Conservation (phyloP, 805 yeast genomes). For the Groenewaldozyma tartarivorans region DNA sequence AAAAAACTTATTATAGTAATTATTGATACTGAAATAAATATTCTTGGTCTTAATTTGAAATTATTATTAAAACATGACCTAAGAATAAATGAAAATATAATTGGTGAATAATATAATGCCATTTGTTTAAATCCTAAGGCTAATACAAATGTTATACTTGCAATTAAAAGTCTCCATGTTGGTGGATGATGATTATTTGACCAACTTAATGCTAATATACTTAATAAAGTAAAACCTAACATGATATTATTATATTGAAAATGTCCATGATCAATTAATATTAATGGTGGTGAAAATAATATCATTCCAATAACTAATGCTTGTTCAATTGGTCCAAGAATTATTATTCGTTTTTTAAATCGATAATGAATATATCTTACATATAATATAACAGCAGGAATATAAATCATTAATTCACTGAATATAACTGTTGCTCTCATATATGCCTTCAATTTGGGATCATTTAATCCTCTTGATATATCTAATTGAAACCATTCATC, state of each 20-base stretch:
- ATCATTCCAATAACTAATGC: slow-evolving; percentile 68
- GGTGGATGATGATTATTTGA: slow-evolving; percentile 40
- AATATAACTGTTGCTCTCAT: slow-evolving; percentile 76
- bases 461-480: slow-evolving; percentile 67
- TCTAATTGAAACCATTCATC: slow-evolving; percentile 68
- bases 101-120: slow-evolving; percentile 89
- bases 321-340: slow-evolving; percentile 58
- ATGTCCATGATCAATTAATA: slow-evolving; percentile 92
- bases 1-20: slow-evolving; percentile 49
- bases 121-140: slow-evolving; percentile 87
- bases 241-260: slow-evolving; percentile 92
- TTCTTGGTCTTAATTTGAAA: slow-evolving; percentile 15
- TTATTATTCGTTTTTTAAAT: slow-evolving; percentile 30
- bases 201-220: slow-evolving; percentile 56
- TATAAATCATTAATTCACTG: slow-evolving; percentile 64
- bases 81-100: slow-evolving; percentile 71
- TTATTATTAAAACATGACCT: slow-evolving; percentile 37
- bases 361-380: slow-evolving; percentile 48
- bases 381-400: slow-evolving; percentile 71
- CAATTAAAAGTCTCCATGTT: slow-evolving; percentile 35
- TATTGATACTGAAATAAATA: slow-evolving; percentile 53
- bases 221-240: slow-evolving; percentile 73
- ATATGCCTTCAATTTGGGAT: slow-evolving; percentile 56
- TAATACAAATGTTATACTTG: slow-evolving; percentile 67
- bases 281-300: slow-evolving; percentile 73